A percentile compares a stretch with the other conserved stretches of the same genome.
Conservation (phyloP, 1,284 basidiomycete genomes). For the Heterobasidion parviporum region DNA sequence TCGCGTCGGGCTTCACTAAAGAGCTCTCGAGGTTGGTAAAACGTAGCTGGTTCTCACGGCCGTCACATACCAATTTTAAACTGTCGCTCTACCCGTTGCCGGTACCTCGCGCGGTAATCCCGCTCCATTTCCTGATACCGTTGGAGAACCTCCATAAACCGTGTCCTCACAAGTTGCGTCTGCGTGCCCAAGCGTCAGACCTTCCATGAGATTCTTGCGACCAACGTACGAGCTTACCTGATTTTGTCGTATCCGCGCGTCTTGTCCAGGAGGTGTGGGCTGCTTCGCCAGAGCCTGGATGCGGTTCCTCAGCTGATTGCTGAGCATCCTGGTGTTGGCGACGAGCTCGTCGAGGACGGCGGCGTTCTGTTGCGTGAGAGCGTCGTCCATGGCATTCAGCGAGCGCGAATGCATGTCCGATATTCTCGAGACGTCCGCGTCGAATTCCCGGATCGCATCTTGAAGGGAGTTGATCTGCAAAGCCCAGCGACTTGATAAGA, state of each 20-base stretch:
- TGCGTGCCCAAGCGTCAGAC: conserved; percentile 15
- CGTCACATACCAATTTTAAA: conserved; percentile 65
- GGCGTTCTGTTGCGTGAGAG: conserved; percentile 33
- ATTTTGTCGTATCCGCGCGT: conserved; percentile 61
- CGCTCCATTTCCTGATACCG: conserved; percentile 82
- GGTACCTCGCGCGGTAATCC: conserved; percentile 76
- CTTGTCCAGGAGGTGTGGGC: conserved; percentile 29
- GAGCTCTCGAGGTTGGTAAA: not conserved
- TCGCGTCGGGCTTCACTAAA: conserved; percentile 84
- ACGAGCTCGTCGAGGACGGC: conserved; percentile 49
- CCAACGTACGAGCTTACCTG: conserved; percentile 38
- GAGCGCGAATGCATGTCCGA: conserved; percentile 51
- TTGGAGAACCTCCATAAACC: conserved; percentile 64
- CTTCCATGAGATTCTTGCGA: not conserved
- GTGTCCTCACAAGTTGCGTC: conserved; percentile 47
- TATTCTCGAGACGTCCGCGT: conserved; percentile 49
- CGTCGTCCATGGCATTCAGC: conserved; percentile 47
- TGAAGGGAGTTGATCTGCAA: conserved; percentile 38
- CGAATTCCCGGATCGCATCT: conserved; percentile 46
- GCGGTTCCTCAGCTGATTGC: conserved; percentile 54
- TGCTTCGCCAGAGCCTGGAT: conserved; percentile 47
- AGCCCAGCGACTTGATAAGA: not conserved
- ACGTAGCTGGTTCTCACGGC: not conserved
- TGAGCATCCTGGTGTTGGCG: conserved; percentile 53
- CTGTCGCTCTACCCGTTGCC: conserved; percentile 82